Percentiles rank a stretch among this genome's conserved stretches.
Conservation (phyloP, 257 asterid species). For the Lycium ferocissimum region DNA sequence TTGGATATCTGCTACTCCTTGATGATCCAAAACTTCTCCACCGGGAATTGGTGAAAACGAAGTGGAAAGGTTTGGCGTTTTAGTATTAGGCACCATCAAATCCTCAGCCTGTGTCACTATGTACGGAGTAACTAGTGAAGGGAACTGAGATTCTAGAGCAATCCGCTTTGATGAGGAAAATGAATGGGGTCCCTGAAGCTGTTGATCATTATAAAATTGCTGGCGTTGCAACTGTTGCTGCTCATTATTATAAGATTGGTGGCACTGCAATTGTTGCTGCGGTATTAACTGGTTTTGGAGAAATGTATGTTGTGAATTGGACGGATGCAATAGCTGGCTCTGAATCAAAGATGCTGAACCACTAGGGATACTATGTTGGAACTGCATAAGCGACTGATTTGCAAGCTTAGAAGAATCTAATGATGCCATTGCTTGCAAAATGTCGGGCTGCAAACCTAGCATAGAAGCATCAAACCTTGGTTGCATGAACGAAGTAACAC, state of each 20-base stretch:
- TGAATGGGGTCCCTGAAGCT: conserved; percentile 46
- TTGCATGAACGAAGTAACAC: conserved; percentile 80
- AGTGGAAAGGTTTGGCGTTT: conserved; percentile 67
- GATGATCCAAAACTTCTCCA: conserved; percentile 64
- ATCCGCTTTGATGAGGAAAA: conserved; percentile 76
- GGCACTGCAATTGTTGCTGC: conserved; percentile 67
- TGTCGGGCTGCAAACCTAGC: conserved; percentile 76
- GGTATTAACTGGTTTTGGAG: conserved; percentile 60
- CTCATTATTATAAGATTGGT: conserved; percentile 7
- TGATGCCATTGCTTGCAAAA: conserved; percentile 76
- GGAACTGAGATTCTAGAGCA: conserved; percentile 71
- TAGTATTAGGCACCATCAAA: conserved; percentile 53
- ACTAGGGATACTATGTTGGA: conserved; percentile 56
- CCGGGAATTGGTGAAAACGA: conserved; percentile 68
- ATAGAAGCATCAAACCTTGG: conserved; percentile 73
- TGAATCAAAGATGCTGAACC: conserved; percentile 63
- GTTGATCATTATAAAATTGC: conserved; percentile 56
- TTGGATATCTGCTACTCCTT: conserved; percentile 55
- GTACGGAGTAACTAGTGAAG: conserved; percentile 58
- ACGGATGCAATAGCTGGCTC: conserved; percentile 69
- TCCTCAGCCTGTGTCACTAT: conserved; percentile 66
- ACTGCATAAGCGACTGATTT: conserved; percentile 68
- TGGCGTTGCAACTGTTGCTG: conserved; percentile 32
- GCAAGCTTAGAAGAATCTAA: conserved; percentile 66
- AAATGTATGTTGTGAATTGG: conserved; percentile 60